These are phyloP conservation scores for Diaporthe eres DNA, from an alignment of 2,329 filamentous ascomycete genomes.

Conservation along the genomic window DNA sequence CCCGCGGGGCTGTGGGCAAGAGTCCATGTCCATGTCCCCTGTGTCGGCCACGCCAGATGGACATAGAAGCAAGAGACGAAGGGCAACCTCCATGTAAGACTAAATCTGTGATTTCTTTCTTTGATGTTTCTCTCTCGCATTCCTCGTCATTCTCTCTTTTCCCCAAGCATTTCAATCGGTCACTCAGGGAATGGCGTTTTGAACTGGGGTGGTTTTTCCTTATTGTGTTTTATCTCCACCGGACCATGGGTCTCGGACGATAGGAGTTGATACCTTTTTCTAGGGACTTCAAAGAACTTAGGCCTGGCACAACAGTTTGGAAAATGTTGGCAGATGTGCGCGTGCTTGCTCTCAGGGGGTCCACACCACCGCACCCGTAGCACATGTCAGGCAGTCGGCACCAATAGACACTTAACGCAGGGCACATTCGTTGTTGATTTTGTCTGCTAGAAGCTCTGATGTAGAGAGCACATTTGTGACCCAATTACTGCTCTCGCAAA, in stretches of 20 bases:
- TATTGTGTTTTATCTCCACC: neutral
- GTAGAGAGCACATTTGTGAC: neutral
- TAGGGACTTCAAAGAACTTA: neutral
- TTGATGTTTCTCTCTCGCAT: neutral
- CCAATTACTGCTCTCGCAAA: neutral
- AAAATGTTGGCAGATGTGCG: slow-evolving; percentile 35
- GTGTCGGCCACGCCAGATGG: slow-evolving; percentile 36
- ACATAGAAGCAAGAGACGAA: slow-evolving; percentile 56
- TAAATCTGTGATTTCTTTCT: neutral
- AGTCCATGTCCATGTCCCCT: slow-evolving; percentile 44
- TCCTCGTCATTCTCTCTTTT: neutral
- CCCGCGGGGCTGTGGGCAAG: slow-evolving; percentile 35
- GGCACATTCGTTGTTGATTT: neutral
- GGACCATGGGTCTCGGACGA: neutral
- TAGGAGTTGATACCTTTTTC: slow-evolving; percentile 22
- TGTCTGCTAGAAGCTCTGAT: neutral
- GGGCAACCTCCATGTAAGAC: slow-evolving; percentile 56
- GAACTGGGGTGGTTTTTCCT: neutral
- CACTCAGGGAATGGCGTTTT: slow-evolving; percentile 27
- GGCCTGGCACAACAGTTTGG: slow-evolving; percentile 17
- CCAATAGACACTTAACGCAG: slow-evolving; percentile 27
- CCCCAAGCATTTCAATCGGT: neutral
- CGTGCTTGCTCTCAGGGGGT: slow-evolving; percentile 28
- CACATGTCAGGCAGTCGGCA: slow-evolving; percentile 23
- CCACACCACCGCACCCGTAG: slow-evolving; percentile 30